Base-by-base conservation (phyloP, 2,329 filamentous ascomycete genomes). In the Colletotrichum abscissum region DNA sequence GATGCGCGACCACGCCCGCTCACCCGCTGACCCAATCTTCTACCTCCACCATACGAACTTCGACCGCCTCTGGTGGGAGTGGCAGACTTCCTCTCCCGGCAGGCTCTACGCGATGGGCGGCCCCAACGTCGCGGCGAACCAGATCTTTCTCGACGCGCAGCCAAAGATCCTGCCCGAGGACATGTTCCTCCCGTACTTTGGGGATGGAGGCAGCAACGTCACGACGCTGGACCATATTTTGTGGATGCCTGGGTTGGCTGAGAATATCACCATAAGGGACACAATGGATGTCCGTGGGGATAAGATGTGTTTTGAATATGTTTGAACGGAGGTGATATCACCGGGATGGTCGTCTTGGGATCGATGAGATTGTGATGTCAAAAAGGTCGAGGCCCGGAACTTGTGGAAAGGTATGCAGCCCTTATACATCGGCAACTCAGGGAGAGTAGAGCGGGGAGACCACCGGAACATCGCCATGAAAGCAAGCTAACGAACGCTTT, bases 31-130 rank as follows among this genome's bases (percentile, higher is more conserved):
- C n/a, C 62, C 63, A 0, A 66, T 70, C 38, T 67, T 70, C 9
- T 67, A 38, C 38, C 68, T 70, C 1, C 62, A 66, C 46, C 63
- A 70, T 42, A 54, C 68, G 6, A 58, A 55, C 16, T 42, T 59
- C 5, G 68, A 67, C 46, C 28, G 63, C 11, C 28, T 70, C 3
- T 70, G 60, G 62, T 67, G 63, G 55, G 55, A 66, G 5, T 67
- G 68, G 62, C 68, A 67, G 38, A n/a, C 42, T 4, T 35, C 30
- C n/a, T 73, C 76, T 28, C 74, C 73, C 12, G 11, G 49, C 4
- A 33, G 67, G 3, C 14, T 69, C 14, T 57, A 57, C 46, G 67
- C 67, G 6, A 69, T 63, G 66, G 58, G 66, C 12, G 66, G 5
- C 14, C 19, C 6, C 5, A 28, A 30, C 30, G 59, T 46, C 42